Evolutionary conservation across 805 yeast species (phyloP), one percentile per base, ranked within the genome.

Genomic region (Metschnikowia borealis): DNA sequence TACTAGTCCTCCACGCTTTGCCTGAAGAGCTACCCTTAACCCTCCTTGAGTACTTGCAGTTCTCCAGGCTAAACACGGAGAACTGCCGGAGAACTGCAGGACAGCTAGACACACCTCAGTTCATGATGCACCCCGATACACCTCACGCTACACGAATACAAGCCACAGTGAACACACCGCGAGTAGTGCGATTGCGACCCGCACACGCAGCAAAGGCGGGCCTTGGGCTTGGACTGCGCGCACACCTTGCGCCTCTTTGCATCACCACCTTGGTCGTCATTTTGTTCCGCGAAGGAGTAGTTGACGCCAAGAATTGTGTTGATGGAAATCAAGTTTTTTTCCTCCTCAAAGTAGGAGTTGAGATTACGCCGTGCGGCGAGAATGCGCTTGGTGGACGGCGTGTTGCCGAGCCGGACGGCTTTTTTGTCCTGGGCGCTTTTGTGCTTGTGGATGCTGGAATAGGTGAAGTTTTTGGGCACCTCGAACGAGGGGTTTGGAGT

Each of bases 291-390:
- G 55, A 72, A 74, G 52, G 70, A 73, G 57, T 63, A 74, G 54
- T 70, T 71, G 42, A 70, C 63, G 40, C 65, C 65, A 47, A 73
- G 62, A n/a, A 74, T 73, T 31, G 75, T 60, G 56, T 74, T 74
- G 46, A 73, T 64, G 20, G 75, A 65, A 10, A 74, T 69, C 56
- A 72, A 63, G 58, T 74, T 73, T 31, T 75, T 60, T 52, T 74
- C 78, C 54, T 74, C 78, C 58, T 74, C 78, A 50, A 73, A 73
- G 53, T 73, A 73, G 66, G 67, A 69, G 50, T 69, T 71, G 56
- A 74, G 66, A 58, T 71, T 74, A 37, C 78, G 61, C 32, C 72
- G 60, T 0, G 78, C 76, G 26, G 77, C 69, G 31, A 74, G 55
- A 17, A 74, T 72, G 44, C 62, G 65, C 58, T 73, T 73, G 3